phyloP scores from a whole-genome alignment of 2,329 filamentous ascomycete genomes.

The Coleophoma eucalyptorum region DNA sequence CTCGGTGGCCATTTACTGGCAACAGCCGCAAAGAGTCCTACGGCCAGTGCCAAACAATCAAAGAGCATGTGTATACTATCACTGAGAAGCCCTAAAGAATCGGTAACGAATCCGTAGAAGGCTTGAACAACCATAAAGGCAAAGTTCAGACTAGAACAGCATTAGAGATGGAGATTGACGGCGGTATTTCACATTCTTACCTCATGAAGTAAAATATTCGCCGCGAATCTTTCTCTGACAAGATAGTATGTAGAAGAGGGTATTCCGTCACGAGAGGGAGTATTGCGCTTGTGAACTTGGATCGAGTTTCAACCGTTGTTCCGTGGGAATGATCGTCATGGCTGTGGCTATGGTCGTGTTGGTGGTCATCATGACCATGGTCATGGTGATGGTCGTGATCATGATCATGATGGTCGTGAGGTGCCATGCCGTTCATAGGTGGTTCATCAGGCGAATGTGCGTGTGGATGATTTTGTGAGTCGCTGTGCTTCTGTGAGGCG shows the following conservation, averaged over 20 bases:
- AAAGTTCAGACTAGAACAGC: slow-evolving; percentile 71
- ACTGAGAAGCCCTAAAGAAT: slow-evolving; percentile 89
- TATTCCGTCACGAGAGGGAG: slow-evolving; percentile 66
- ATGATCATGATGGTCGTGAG: slow-evolving; percentile 11
- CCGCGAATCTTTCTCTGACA: slow-evolving; percentile 87
- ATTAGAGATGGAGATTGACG: slow-evolving; percentile 7
- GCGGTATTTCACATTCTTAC: slow-evolving; percentile 43
- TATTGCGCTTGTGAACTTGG: slow-evolving; percentile 67
- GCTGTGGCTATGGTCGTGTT: slow-evolving; percentile 18
- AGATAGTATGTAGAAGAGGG: slow-evolving; percentile 79
- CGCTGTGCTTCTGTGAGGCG: slow-evolving; percentile 6
- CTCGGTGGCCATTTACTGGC: slow-evolving; percentile 96
- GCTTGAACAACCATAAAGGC: slow-evolving; percentile 92
- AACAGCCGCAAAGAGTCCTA: slow-evolving; percentile 87
- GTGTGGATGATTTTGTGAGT: slow-evolving; percentile 10
- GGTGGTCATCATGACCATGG: slow-evolving; percentile 19
- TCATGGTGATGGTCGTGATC: slow-evolving; percentile 13
- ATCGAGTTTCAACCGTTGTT: slow-evolving; percentile 41
- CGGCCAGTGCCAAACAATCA: slow-evolving; percentile 87
- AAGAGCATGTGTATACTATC: slow-evolving; percentile 99
- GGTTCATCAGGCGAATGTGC: slow-evolving; percentile 15
- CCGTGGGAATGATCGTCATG: slow-evolving; percentile 16
- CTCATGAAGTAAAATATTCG: slow-evolving; percentile 97
- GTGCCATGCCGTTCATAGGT: slow-evolving; percentile 11
- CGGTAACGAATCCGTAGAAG: slow-evolving; percentile 89